Evolutionary conservation across 352 stramenopile species (phyloP), one percentile per base, ranked within the genome.

Genomic region (Pelagophyceae sp.): DNA sequence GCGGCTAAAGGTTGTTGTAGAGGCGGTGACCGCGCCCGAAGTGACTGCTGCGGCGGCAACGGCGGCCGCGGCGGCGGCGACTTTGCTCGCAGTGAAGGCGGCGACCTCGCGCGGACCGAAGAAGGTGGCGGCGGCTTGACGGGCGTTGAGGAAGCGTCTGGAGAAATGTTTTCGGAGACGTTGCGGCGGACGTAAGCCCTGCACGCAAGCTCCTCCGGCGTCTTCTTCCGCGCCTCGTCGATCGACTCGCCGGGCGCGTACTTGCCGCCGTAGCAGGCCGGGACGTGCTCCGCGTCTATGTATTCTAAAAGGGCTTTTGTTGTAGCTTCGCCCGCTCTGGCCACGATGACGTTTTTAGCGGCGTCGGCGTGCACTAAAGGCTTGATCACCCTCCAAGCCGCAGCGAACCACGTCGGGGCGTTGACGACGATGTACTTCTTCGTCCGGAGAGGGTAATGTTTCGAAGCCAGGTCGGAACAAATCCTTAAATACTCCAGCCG

Each of bases 381-480:
- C 32, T 58, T 72, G 32, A 79, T 40, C 31, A 72, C 65, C 19
- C 64, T 29, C 76, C 76, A 79, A 29, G 72, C 32, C 6, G 67
- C 20, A n/a, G 45, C 45, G 67, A 79, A 76, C 50, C 37, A 76
- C n/a, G 51, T 25, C n/a, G 76, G 76, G n/a, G 67, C 76, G 65
- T 79, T 79, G 65, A 71, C 50, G 40, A 79, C 76, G 70, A 76
- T 29, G 32, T 70, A 35, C 17, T 40, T 38, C 25, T 27, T 38
- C 40, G 51, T 40, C n/a, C 65, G 65, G 32, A 76, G 65, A 29
- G 76, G 76, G 70, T 79, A 79, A 67, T 79, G 65, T 15, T 38
- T 23, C 17, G 31, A 25, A 33, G 74, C 61, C 19, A 79, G 76
- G 45, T n/a, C 32, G 20, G 64, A 58, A 35, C 38, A 65, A 27